A percentile compares a stretch with the other conserved stretches of the same genome.
Conservation (phyloP, 208 protist genomes). For the Acanthamoeba sp. region DNA sequence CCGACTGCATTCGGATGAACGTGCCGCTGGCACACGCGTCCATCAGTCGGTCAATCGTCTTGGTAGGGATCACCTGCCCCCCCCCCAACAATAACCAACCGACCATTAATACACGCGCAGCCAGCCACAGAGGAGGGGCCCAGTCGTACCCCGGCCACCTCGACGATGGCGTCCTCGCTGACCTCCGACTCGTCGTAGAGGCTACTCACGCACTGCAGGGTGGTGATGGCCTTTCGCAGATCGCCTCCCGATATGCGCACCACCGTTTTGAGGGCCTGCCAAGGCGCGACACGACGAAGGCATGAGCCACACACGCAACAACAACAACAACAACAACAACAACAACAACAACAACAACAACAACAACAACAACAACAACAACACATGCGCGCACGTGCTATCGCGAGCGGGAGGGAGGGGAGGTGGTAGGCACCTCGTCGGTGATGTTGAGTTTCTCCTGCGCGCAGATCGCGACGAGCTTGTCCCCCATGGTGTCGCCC, state of each 20-base stretch:
- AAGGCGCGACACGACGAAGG: background rate
- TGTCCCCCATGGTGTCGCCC: slow-evolving; percentile 90
- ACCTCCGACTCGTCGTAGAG: slow-evolving; percentile 23
- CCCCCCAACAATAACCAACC: background rate
- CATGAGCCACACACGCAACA: too few species aligned
- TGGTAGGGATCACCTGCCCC: slow-evolving; percentile 88
- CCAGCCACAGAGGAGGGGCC: too few species aligned
- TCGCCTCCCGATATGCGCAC: slow-evolving; percentile 95
- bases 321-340: too few species aligned
- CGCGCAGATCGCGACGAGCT: slow-evolving; percentile 93
- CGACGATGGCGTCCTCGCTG: slow-evolving; percentile 36
- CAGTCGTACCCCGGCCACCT: slow-evolving; percentile 73
- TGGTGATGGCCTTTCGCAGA: slow-evolving; percentile 97
- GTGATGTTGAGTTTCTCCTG: slow-evolving; percentile 92
- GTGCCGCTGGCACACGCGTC: slow-evolving; percentile 76
- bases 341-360: too few species aligned
- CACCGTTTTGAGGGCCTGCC: slow-evolving; percentile 88
- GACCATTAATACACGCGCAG: background rate
- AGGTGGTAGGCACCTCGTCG: slow-evolving; percentile 76
- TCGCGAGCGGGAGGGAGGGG: too few species aligned
- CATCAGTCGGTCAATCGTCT: slow-evolving; percentile 78
- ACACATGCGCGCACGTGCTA: too few species aligned
- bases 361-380: too few species aligned
- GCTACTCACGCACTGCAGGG: slow-evolving; percentile 93
- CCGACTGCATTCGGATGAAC: slow-evolving; percentile 78